Evolutionary conservation across 1,284 basidiomycete species (phyloP).

Genomic region (Rhodofomes roseus): DNA sequence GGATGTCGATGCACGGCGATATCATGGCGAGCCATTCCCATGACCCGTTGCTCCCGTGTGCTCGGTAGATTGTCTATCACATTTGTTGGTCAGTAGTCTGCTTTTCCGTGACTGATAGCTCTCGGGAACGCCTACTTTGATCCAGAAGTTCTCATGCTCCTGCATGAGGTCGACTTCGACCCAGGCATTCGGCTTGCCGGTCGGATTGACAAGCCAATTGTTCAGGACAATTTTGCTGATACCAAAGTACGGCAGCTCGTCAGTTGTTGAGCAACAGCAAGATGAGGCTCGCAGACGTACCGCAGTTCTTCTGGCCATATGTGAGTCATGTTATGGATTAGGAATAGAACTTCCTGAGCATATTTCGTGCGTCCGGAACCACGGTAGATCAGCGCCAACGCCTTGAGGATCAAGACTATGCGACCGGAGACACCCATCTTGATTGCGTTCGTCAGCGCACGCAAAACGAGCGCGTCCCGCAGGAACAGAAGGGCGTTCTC

Average conservation of each 20-base stretch:
- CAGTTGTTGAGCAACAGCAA: no score
- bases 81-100: no score
- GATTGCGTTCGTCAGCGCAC: slow-evolving; percentile 32
- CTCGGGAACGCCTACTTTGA: slow-evolving; percentile 20
- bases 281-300: slow-evolving; percentile 20
- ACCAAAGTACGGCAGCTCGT: no score
- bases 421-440: slow-evolving; percentile 33
- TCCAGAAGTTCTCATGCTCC: slow-evolving; percentile 40
- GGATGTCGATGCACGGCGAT: slow-evolving; percentile 32
- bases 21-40: slow-evolving; percentile 39
- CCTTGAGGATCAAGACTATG: slow-evolving; percentile 29
- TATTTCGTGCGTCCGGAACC: slow-evolving; percentile 32
- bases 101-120: no score
- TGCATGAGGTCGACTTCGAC: slow-evolving; percentile 37
- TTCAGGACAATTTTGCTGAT: slow-evolving; percentile 31
- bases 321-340: slow-evolving; percentile 32
- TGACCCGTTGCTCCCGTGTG: slow-evolving; percentile 32
- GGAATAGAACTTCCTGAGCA: slow-evolving; percentile 30
- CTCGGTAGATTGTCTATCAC: slow-evolving; percentile 26
- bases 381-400: slow-evolving; percentile 29
- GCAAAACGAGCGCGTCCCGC: slow-evolving; percentile 27
- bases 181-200: slow-evolving; percentile 28
- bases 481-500: slow-evolving; percentile 34
- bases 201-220: slow-evolving; percentile 38
- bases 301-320: slow-evolving; percentile 33